Conservation (phyloP, 768 basidiomycete genomes). For the Megacollybia marginata region DNA sequence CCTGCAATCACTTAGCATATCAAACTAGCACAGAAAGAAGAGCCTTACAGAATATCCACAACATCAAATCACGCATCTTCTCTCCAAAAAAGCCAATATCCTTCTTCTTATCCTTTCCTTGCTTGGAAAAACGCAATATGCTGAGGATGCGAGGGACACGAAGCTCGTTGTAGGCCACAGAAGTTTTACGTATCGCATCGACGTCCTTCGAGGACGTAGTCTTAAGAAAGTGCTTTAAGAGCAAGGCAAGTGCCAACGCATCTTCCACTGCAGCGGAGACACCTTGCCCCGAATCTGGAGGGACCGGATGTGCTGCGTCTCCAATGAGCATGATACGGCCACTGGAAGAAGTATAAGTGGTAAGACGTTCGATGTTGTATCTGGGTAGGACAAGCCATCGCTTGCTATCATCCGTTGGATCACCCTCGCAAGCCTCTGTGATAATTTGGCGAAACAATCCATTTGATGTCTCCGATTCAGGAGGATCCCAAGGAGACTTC, state of each 20-base stretch:
- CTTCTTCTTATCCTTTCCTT: conserved; percentile 23
- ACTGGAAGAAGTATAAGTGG: conserved; percentile 20
- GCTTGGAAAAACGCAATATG: conserved; percentile 26
- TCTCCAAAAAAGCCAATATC: conserved; percentile 21
- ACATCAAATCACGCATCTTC: conserved; percentile 23
- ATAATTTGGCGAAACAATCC: conserved; percentile 11
- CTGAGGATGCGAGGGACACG: conserved; percentile 24
- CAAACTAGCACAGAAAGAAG: background rate
- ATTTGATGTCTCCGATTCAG: conserved; percentile 1
- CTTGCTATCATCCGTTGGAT: background rate
- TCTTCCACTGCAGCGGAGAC: conserved; percentile 35
- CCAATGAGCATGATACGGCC: conserved; percentile 33
- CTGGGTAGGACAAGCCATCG: conserved; percentile 22
- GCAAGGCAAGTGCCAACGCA: conserved; percentile 24
- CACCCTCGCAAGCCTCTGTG: background rate
- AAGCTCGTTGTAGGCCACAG: conserved; percentile 22
- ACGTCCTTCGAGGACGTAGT: conserved; percentile 1
- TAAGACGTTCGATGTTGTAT: conserved; percentile 27
- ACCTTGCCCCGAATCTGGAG: conserved; percentile 34
- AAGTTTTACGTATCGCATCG: background rate
- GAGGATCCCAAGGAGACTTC: conserved; percentile 27
- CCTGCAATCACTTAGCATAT: background rate
- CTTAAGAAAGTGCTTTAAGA: conserved; percentile 24
- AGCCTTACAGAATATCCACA: conserved; percentile 26
- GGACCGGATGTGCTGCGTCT: conserved; percentile 38